Evolutionary conservation across 2,329 filamentous ascomycete species (phyloP), one percentile per base, ranked within the genome.

Genomic region (Moelleriella libera): DNA sequence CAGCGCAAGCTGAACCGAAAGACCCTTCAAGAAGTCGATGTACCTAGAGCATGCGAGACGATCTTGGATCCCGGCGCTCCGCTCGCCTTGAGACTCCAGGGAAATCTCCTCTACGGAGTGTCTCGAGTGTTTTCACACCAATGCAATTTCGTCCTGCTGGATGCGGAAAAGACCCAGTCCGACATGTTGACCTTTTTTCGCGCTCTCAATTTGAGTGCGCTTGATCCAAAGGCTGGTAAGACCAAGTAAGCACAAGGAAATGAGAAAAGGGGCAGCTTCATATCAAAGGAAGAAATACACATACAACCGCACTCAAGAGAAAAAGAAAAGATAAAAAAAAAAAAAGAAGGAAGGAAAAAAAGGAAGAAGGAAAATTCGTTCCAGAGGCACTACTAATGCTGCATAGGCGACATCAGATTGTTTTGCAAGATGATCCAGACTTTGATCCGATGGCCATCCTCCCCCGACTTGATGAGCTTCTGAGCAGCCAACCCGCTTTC

Each of bases 91-190:
- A 82, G 92, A 37, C 75, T 98, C 28, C 90, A 97, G 60, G 85
- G 88, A 12, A 96, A 83, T 55, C 72, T 98, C 14, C 78, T 98
- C 30, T 89, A 84, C 60, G 89, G 89, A 5, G 78, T 95, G 12
- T 84, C 88, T 3, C 78, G 85, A 45, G 88, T 97, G 14, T 95
- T 88, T 62, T 74, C 78, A 30, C 85, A 95, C 60, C 89, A 98
- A 65, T 94, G 85, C 57, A 74, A 75, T 39, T 98, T 95, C 61
- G 79, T 95, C 29, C 78, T 96, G 44, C 74, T 76, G 3, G 92
- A 97, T 58, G 81, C 82, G 2, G 82, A 89, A 62, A 80, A 77
- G 54, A 80, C 85, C 39, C 82, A 87, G 55, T 76, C 80, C 50
- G 79, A 78, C 54, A 86, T 97, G 75, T 74, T 76, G 53, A 68